phyloP scores from a whole-genome alignment of 371 early-diverging fungal genomes.

The Funneliformis caledonium region DNA sequence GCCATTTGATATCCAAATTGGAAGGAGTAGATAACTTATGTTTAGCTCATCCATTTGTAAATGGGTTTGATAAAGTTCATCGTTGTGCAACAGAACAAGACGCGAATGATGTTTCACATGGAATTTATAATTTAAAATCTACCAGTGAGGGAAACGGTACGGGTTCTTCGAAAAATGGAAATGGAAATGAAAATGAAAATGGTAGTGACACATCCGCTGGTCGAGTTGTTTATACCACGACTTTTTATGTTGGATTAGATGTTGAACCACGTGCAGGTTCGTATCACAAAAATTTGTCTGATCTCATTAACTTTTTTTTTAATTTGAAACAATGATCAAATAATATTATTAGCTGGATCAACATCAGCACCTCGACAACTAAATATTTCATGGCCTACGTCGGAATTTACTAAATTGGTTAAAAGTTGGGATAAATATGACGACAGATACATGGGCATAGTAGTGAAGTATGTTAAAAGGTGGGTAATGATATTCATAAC shows the following conservation, averaged over 20 bases:
- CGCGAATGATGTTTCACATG: slow-evolving; percentile 64
- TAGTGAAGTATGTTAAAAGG: slow-evolving; percentile 75
- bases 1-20: slow-evolving; percentile 88
- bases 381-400: slow-evolving; percentile 78
- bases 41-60: slow-evolving; percentile 91
- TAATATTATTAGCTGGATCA: slow-evolving; percentile 44
- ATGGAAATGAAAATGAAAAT: slow-evolving; percentile 44
- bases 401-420: slow-evolving; percentile 82
- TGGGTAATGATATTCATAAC: slow-evolving; percentile 42
- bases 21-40: slow-evolving; percentile 82
- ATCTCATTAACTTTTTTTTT: neutral
- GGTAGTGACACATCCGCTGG: slow-evolving; percentile 45
- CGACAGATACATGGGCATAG: slow-evolving; percentile 69
- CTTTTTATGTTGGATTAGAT: slow-evolving; percentile 88
- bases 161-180: slow-evolving; percentile 40
- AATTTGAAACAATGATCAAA: neutral
- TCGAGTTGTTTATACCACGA: slow-evolving; percentile 67
- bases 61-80: slow-evolving; percentile 77
- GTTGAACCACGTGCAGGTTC: slow-evolving; percentile 63
- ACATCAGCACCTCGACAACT: slow-evolving; percentile 58
- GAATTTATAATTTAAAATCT: slow-evolving; percentile 53
- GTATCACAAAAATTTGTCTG: neutral
- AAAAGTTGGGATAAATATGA: slow-evolving; percentile 82
- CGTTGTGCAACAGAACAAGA: slow-evolving; percentile 71
- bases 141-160: slow-evolving; percentile 37